phyloP scores from a whole-genome alignment of 2,329 filamentous ascomycete genomes.

The Pseudogymnoascus sp. region DNA sequence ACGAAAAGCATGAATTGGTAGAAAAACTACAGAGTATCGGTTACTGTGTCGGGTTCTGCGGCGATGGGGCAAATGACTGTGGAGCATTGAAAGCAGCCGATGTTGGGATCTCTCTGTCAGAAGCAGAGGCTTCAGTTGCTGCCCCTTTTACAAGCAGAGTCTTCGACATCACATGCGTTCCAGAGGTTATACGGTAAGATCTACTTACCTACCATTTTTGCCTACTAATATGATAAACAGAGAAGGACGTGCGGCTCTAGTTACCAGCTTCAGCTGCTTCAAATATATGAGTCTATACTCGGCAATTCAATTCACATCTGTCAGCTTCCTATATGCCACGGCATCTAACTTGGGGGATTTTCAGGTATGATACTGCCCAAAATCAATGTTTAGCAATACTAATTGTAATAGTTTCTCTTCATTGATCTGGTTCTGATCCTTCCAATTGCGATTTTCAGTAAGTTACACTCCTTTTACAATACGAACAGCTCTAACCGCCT shows the following conservation, averaged over 20 bases:
- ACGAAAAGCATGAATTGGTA: slow-evolving; percentile 96
- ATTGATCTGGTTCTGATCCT: slow-evolving; percentile 90
- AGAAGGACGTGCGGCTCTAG: slow-evolving; percentile 86
- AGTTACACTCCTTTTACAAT: slow-evolving; percentile 26
- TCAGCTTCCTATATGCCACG: slow-evolving; percentile 90
- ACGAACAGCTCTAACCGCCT: not conserved
- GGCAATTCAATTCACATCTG: slow-evolving; percentile 96
- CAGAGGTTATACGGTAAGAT: slow-evolving; percentile 71
- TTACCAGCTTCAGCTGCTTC: slow-evolving; percentile 99
- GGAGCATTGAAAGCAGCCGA: slow-evolving; percentile 95
- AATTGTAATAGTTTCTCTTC: slow-evolving; percentile 63
- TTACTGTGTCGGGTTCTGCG: slow-evolving; percentile 93
- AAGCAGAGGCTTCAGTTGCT: slow-evolving; percentile 96
- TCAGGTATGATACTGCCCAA: slow-evolving; percentile 46
- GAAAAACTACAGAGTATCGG: slow-evolving; percentile 95
- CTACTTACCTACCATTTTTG: not conserved
- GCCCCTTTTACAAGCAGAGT: slow-evolving; percentile 92
- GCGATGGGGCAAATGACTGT: slow-evolving; percentile 95
- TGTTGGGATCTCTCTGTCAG: slow-evolving; percentile 92
- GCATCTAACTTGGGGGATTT: slow-evolving; percentile 96
- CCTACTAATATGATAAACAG: slow-evolving; percentile 31
- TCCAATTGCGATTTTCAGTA: slow-evolving; percentile 91
- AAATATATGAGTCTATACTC: slow-evolving; percentile 99
- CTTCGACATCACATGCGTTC: slow-evolving; percentile 94
- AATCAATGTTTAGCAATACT: slow-evolving; percentile 9